Base-by-base conservation (phyloP, 2,329 filamentous ascomycete genomes). In the Pseudogymnoascus sp. region DNA sequence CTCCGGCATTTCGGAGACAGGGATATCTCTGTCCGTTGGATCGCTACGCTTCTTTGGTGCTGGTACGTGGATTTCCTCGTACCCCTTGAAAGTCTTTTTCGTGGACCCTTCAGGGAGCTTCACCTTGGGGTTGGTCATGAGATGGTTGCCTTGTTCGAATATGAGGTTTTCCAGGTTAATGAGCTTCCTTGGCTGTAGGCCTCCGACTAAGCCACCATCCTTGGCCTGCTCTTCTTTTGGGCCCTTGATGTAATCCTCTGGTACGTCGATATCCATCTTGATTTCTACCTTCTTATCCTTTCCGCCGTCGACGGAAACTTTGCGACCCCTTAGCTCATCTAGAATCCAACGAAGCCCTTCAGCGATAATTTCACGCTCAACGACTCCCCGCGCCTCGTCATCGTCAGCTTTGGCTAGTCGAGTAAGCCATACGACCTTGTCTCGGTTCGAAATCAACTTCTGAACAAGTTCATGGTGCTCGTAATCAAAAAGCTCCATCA, bases 41-140 rank as follows among this genome's bases (percentile, higher is more conserved):
- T 96, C 91, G 68, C 83, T 87, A 66, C 89, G 91, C 70, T 91
- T 88, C 78, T 96, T 96, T 0, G 96, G 96, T 4, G 91, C 85
- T 7, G 95, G 95, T 3, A 99, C 93, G 73, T 99, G 95, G 64
- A 97, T 97, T 73, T 99, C 95, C 76, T 99, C 95, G 69, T 97
- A 99, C 35, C 95, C 95, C 76, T 99, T 99, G 78, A 97, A 97
- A 0, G 90, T 91, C 59, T 92, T 86, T 76, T 97, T 97, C 0
- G 91, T 97, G 1, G 95, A 96, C 10, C 95, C 95, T 73, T 96
- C 91, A 0, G 95, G 95, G 19, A 99, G 82, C 67, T 90, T 89
- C 56, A 99, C 95, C 73, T 92, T 97, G 6, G 92, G 90, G 71
- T 99, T 99, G n/a, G 95, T 97, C 93, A 97, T 99, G 46, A 99